Conservation (phyloP, 2,329 filamentous ascomycete genomes). For the Ascomycota sp. region DNA sequence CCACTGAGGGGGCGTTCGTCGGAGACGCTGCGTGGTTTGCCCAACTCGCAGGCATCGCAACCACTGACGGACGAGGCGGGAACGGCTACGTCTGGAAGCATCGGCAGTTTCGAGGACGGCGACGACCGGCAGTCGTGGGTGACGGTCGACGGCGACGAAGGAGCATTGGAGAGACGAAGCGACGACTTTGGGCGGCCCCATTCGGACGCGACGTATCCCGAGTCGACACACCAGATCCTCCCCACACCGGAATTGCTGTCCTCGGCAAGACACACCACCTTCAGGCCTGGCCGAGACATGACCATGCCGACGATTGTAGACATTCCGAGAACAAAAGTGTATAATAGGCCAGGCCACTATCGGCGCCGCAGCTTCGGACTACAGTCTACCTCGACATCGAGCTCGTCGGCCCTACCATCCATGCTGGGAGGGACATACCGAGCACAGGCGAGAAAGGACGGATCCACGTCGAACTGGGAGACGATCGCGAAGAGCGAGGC, state of each 20-base stretch:
- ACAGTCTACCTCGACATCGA: constrained; percentile 12
- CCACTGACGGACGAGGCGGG: constrained; percentile 2
- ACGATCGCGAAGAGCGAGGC: constrained; percentile 6
- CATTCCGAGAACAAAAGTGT: constrained; percentile 4
- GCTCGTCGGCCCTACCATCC: constrained; percentile 13
- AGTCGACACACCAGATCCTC: constrained; percentile 12
- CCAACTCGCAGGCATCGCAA: constrained; percentile 5
- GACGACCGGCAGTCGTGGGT: constrained; percentile 14
- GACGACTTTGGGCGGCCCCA: constrained; percentile 7
- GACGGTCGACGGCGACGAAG: constrained; percentile 11
- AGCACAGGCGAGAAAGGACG: constrained; percentile 1
- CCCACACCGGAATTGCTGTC: constrained; percentile 10
- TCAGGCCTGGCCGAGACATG: constrained; percentile 10
- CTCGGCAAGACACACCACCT: constrained; percentile 7
- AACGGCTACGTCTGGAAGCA: constrained; percentile 5
- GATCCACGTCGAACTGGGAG: constrained; percentile 5
- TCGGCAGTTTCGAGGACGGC: constrained; percentile 6
- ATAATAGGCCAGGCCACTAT: constrained; percentile 3
- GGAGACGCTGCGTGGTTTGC: constrained; percentile 9
- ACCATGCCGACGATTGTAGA: constrained; percentile 10
- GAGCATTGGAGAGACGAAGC: constrained; percentile 7
- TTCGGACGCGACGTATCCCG: constrained; percentile 10
- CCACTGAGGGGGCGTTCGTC: constrained; percentile 7
- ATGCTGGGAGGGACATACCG: constrained; percentile 2
- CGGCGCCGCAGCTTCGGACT: constrained; percentile 6